Base-by-base conservation (phyloP, 331 rosid species). In the Rosa hybrid region DNA sequence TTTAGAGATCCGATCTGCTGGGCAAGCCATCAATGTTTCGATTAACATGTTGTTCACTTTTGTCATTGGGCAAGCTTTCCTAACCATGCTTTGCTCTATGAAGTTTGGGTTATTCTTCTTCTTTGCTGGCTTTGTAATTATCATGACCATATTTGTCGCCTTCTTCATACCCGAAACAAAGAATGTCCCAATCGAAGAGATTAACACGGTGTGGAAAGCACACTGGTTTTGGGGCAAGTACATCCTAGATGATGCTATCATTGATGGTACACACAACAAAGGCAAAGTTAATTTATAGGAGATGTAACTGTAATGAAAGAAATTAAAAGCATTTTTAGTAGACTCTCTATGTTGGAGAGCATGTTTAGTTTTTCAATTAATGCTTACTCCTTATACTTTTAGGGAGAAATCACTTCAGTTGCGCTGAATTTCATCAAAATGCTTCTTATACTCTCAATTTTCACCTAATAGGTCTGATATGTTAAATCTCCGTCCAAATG, bases 31-130 rank as follows among this genome's bases (percentile, higher is more conserved):
- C 63, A 89, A 81, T 0, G 96, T 89, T 10, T 82, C 90, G 0
- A 83, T 86, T 5, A 91, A 91, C 84, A 89, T 89, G 96, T 76
- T 89, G 6, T 83, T 82, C 77, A 91, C 96, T 6, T 89, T 86
- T 21, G 23, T 67, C 39, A 83, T 91, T 7, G 93, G 84, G 0
- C 90, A 91, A 67, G 41, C 77, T 17, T 89, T 89, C 81, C 76
- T 87, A 0, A 0, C 81, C 3, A 85, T 91, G 96, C 85, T 89
- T 18, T 91, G 96, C 72, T 87, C 88, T 76, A 11, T 89, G 87
- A 91, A 86, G 81, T 89, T 86, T 49, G 90, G 93, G 1, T 68
- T 91, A 0, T 89, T 91, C 84, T 65, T 83, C 62, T 86, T 91
- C 86, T 89, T 89, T 41, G 92, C 83, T 3, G 78, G 54, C 14